Evolutionary conservation across 2,329 filamentous ascomycete species (phyloP), one percentile per base, ranked within the genome.

Genomic region (Apiospora phragmitis): DNA sequence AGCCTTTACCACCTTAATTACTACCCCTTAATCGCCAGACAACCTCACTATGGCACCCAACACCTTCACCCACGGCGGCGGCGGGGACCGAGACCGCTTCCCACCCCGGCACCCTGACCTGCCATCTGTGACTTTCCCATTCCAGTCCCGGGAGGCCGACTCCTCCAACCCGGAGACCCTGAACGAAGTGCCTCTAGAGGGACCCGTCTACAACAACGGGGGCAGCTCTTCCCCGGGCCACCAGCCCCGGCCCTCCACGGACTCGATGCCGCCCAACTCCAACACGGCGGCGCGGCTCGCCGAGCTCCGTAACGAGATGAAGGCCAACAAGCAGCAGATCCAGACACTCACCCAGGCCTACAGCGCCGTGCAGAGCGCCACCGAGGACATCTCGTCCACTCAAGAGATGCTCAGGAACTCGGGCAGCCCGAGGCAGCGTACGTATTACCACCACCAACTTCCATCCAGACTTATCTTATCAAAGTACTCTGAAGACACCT

Each of bases 321-420:
- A 70, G 24, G 67, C 47, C 16, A 71, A 71, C 55, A 59, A 73
- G 38, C 68, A 70, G n/a, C 72, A 72, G 43, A 73, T 72, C 35
- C 67, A 72, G 41, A 62, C 70, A 35, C 70, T 73, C 14, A 68
- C 70, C n/a, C 67, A 71, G n/a, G 72, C 72, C 21, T 71, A 73
- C 32, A 65, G 62, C 18, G 72, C 69, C 24, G 69, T 73, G 24
- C 72, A 72, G 24, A 69, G 68, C 43, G 72, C 70, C 12, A 65
- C 71, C 4, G 68, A 51, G 9, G 69, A 71, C 2, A 72, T 73
- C 43, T 45, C 55, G 32, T 69, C 72, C n/a, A 73, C 71, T 2
- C 69, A 73, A 47, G 72, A 72, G 21, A 66, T 71, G 29, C 62
- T 70, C 41, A 43, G 7, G 32, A 35, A n/a, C 26, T 42, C 65